Conservation (phyloP, 495 filamentous ascomycete species). For the Talaromyces liani region DNA sequence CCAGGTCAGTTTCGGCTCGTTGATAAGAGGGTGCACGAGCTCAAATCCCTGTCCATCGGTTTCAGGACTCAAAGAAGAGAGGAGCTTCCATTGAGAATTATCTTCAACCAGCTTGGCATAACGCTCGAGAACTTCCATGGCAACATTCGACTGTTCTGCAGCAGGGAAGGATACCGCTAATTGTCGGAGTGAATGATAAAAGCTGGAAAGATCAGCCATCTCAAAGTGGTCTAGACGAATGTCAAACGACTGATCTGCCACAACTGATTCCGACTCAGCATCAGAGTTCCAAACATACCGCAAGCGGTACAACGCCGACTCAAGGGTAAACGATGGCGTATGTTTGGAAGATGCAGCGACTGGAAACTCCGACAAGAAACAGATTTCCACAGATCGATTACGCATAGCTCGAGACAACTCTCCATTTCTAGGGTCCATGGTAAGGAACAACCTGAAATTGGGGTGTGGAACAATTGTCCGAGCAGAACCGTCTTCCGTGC, state of each 20-base stretch:
- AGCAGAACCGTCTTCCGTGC: constrained; percentile 71
- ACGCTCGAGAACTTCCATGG: constrained; percentile 17
- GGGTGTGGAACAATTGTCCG: constrained; percentile 74
- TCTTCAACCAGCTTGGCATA: constrained; percentile 28
- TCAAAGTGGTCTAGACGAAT: constrained; percentile 50
- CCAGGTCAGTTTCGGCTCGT: constrained; percentile 29
- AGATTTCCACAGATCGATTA: constrained; percentile 89
- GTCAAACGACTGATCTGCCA: constrained; percentile 20
- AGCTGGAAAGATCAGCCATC: constrained; percentile 39
- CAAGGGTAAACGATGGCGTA: constrained; percentile 34
- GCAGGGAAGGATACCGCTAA: constrained; percentile 16
- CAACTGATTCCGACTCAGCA: constrained; percentile 9
- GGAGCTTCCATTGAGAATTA: constrained; percentile 30
- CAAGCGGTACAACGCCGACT: constrained; percentile 46
- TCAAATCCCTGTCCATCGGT: constrained; percentile 21
- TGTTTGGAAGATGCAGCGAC: constrained; percentile 12
- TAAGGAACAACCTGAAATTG: constrained; percentile 87
- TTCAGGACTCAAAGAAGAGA: constrained; percentile 16
- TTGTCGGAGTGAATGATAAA: constrained; percentile 26
- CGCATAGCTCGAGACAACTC: constrained; percentile 96
- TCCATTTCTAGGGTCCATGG: constrained; percentile 86
- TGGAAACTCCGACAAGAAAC: constrained; percentile 41
- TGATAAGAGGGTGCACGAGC: constrained; percentile 36
- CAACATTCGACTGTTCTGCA: neutral
- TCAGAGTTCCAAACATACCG: constrained; percentile 34